Evolutionary conservation across 306 rosid genomes (phyloP).

Genomic region (Quercus gilva): DNA sequence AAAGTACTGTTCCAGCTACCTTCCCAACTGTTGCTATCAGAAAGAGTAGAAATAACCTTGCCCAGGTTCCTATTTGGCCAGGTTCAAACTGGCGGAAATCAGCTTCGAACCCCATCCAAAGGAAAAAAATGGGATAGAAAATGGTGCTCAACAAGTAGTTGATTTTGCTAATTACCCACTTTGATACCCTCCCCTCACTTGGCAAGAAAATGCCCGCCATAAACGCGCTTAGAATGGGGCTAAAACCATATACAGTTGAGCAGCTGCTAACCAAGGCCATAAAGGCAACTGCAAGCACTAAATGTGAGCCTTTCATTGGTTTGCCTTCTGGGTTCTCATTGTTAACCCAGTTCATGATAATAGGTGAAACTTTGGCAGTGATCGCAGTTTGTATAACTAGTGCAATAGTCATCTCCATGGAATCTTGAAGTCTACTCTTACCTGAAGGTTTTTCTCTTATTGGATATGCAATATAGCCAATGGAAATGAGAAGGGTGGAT

Average conservation of each 20-base stretch:
- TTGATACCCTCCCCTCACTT: constrained; percentile 77
- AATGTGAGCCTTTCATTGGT: constrained; percentile 84
- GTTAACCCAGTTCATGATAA: constrained; percentile 80
- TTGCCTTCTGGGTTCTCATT: constrained; percentile 91
- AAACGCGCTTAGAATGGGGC: constrained; percentile 75
- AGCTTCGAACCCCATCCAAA: constrained; percentile 89
- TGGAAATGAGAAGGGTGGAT: constrained; percentile 54
- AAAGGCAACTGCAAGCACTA: constrained; percentile 77
- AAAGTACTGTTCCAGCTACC: constrained; percentile 60
- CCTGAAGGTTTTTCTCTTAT: background rate
- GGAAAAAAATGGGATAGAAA: constrained; percentile 79
- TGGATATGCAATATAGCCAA: constrained; percentile 59
- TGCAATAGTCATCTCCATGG: constrained; percentile 29
- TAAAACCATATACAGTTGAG: constrained; percentile 57
- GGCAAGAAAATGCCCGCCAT: constrained; percentile 82
- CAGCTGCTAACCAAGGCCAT: constrained; percentile 58
- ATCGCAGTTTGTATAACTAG: constrained; percentile 46
- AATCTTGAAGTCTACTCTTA: background rate
- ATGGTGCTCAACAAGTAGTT: constrained; percentile 61
- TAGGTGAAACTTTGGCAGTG: constrained; percentile 60
- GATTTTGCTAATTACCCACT: constrained; percentile 72
- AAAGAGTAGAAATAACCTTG: constrained; percentile 36
- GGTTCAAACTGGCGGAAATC: constrained; percentile 37
- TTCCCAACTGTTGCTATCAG: constrained; percentile 50
- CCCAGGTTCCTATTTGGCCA: constrained; percentile 47